These are phyloP conservation scores for Diaporthe destruens DNA, from an alignment of 2,329 filamentous ascomycete species.

Conservation along the genomic window DNA sequence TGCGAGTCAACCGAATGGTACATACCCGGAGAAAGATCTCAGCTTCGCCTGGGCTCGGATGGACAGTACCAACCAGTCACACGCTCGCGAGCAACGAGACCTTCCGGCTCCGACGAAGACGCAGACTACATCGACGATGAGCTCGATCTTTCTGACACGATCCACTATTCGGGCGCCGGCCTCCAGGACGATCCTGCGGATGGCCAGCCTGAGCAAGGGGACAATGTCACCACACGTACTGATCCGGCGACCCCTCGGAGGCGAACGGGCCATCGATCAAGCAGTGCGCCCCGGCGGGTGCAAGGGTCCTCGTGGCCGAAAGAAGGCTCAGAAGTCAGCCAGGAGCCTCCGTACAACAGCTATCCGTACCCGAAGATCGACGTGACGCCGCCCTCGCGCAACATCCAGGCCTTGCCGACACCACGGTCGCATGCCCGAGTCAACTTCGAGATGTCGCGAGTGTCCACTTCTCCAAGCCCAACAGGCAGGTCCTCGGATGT, in stretches of 20 bases:
- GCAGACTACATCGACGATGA: neutral
- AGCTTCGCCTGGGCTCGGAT: neutral
- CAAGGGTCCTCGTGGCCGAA: neutral
- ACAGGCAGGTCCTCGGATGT: rapidly evolving
- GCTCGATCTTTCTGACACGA: neutral
- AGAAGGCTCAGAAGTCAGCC: neutral
- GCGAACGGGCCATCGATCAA: no score
- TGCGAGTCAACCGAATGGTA: constrained; percentile 2
- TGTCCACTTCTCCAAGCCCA: neutral
- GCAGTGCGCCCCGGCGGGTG: neutral
- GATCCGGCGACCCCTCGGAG: neutral
- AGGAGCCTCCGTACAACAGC: neutral
- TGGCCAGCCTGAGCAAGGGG: neutral
- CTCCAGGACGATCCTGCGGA: neutral
- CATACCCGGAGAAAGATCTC: neutral
- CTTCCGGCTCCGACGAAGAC: rapidly evolving
- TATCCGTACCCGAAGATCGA: no score
- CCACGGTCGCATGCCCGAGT: neutral
- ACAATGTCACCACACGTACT: neutral
- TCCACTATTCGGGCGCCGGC: rapidly evolving
- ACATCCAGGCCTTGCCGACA: neutral
- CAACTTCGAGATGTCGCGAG: neutral
- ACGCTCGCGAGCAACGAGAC: no score
- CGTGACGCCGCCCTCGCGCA: neutral
- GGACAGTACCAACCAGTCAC: neutral